A percentile compares a stretch with the other conserved stretches of the same genome.
phyloP scores from a whole-genome alignment of 225 moss, liverwort and hornwort species.

The Ulota crispa region DNA sequence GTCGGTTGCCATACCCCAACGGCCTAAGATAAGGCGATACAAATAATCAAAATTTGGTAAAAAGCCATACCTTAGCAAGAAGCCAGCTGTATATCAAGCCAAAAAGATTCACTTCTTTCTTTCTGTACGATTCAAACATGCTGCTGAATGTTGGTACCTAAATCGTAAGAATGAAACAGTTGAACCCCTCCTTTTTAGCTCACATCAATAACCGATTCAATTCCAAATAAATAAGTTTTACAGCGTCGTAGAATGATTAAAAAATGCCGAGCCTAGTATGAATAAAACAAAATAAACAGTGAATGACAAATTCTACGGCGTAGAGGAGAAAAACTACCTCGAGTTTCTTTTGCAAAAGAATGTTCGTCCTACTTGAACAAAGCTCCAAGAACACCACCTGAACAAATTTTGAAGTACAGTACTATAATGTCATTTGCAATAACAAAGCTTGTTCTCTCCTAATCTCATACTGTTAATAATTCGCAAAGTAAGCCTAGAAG shows the following conservation, averaged over 20 bases:
- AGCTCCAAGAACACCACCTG: slow-evolving; percentile 84
- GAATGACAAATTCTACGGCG: not conserved
- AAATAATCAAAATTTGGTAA: slow-evolving; percentile 1
- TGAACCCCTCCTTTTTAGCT: not conserved
- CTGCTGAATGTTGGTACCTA: slow-evolving; percentile 66
- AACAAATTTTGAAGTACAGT: not conserved
- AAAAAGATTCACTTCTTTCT: slow-evolving; percentile 66
- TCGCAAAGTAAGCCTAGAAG: not conserved
- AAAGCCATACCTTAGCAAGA: slow-evolving; percentile 59
- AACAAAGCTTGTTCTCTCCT: not conserved
- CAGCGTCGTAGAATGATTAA: slow-evolving; percentile 7
- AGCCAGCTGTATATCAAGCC: slow-evolving; percentile 67
- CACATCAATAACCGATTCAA: not conserved
- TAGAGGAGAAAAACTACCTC: slow-evolving; percentile 39
- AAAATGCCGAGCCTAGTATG: not conserved
- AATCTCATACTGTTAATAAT: slow-evolving; percentile 14
- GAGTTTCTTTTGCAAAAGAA: slow-evolving; percentile 49
- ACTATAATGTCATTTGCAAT: slow-evolving; percentile 8
- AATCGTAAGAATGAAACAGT: not conserved
- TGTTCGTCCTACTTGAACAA: slow-evolving; percentile 58
- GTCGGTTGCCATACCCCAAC: not conserved
- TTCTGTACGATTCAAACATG: slow-evolving; percentile 59
- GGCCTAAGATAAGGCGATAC: not conserved
- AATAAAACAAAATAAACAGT: not conserved
- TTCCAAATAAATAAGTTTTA: slow-evolving; percentile 1